These are phyloP conservation scores for Mycena crocata DNA, from an alignment of 768 basidiomycete species.

Conservation along the genomic window DNA sequence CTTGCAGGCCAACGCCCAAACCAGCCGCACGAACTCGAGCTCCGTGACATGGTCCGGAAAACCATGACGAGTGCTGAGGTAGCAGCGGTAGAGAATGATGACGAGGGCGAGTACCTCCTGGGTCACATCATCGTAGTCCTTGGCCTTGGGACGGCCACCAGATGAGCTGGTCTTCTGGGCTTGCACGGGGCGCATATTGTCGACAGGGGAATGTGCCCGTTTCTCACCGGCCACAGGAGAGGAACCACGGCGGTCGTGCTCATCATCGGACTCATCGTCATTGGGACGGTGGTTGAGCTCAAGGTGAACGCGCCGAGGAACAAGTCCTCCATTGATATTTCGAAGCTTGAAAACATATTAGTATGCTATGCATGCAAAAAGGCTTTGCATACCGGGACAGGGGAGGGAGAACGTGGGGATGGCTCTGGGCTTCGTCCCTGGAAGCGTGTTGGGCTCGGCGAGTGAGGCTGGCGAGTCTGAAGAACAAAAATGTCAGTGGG, in stretches of 20 bases:
- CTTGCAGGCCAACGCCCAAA: slow-evolving; percentile 17
- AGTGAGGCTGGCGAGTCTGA: too few species aligned
- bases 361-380: too few species aligned
- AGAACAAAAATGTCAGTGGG: too few species aligned
- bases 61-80: background rate
- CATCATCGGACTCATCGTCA: background rate
- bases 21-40: background rate
- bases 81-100: slow-evolving; percentile 15
- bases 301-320: background rate
- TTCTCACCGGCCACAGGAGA: slow-evolving; percentile 1
- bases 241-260: background rate
- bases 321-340: slow-evolving; percentile 17
- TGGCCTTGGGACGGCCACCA: slow-evolving; percentile 27
- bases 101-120: slow-evolving; percentile 20
- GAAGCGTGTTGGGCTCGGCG: too few species aligned
- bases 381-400: too few species aligned
- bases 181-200: background rate
- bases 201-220: background rate
- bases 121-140: slow-evolving; percentile 23
- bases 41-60: slow-evolving; percentile 23
- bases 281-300: background rate
- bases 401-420: too few species aligned
- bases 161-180: background rate
- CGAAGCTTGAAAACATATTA: background rate
- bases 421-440: too few species aligned